Evolutionary conservation across 2,329 filamentous ascomycete genomes (phyloP), one percentile per base, ranked within the genome.

Genomic region (Phaeosphaeria sp.): DNA sequence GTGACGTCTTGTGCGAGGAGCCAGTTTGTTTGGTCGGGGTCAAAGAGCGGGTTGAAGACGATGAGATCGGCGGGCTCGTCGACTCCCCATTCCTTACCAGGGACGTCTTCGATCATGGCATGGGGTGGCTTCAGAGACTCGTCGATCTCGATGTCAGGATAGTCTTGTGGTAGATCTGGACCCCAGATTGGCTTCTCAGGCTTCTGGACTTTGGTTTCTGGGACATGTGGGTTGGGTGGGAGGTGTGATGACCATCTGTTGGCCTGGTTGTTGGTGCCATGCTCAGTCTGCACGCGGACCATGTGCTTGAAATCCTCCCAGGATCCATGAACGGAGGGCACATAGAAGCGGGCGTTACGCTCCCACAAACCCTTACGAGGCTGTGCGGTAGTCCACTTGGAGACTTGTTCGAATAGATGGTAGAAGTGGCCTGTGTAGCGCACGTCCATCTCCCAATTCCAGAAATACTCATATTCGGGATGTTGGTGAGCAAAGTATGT

Each of bases 371-470:
- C 86, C 58, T 87, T 85, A 25, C 90, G 85, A 1, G 88, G 86
- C 72, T 94, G 90, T 49, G 85, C 75, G 55, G 83, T 83, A 1
- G 88, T 86, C 87, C 90, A 94, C 46, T 82, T 79, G 15, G 83
- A 83, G 13, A 92, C 81, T 44, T 87, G 85, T 60, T 89, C 83
- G 62, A 94, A 89, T 15, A 94, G 83, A 70, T 93, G 89, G 76
- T 93, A 93, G 80, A 91, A 94, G 77, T 97, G 92, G 36, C 93
- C 92, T 0, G 90, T 95, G 76, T 96, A 96, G 27, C 92, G 89
- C 46, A 93, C 87, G 70, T 97, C 93, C 89, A 96, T 94, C 77
- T 97, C 93, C 91, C 93, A 96, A 65, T 96, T 91, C 93, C 93
- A 97, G 77, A 93, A 92, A 78, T 88, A 91, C 48, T 96, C 92